Base-by-base conservation (phyloP, 176 grass and related monocot species). In the Ampelocalamus luodianensis region DNA sequence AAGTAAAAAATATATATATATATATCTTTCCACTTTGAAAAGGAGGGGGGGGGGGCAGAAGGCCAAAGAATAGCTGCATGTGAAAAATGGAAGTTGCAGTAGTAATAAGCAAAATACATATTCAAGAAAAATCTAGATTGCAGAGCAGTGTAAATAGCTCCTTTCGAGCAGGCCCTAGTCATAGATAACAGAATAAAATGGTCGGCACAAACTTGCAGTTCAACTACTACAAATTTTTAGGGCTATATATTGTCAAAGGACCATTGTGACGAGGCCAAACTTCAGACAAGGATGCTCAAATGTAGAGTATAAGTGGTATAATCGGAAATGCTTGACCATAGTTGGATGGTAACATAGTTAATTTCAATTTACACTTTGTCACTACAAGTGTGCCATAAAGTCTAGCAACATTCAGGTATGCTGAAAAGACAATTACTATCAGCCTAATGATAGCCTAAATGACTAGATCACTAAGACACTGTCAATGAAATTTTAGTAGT, bases 1-100 rank as follows among this genome's bases (percentile, higher is more conserved):
- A 72, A 72, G 44, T 59, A 77, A 22, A 76, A 66, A 54, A 67
- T n/a, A n/a, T n/a, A n/a, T n/a, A 7, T 68, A 75, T 53, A 36
- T 54, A 75, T 68, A 23, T 10, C 1, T 5, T 55, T 74, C 40
- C 24, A 55, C 62, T 68, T 71, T 50, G 24, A 69, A 73, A 65
- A 13, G 50, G 65, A 24, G 11, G 32, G 3, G 2, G 11, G 10
- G 44, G 16, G 6, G 17, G 29, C 46, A 36, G 26, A 66, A 37
- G 36, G 34, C 3, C 43, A 65, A 56, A 54, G 17, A 20, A 20
- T 7, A 68, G 29, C 3, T 50, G 44, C 27, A 26, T 46, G 37
- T 14, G n/a, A 54, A 54, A 39, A 66, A 36, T 27, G 71, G 18
- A 14, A 39, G 6, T 32, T 24, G 24, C 18, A 63, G 9, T 46